phyloP scores from a whole-genome alignment of 164 flowering plant genomes.

The Kingdonia uniflora region DNA sequence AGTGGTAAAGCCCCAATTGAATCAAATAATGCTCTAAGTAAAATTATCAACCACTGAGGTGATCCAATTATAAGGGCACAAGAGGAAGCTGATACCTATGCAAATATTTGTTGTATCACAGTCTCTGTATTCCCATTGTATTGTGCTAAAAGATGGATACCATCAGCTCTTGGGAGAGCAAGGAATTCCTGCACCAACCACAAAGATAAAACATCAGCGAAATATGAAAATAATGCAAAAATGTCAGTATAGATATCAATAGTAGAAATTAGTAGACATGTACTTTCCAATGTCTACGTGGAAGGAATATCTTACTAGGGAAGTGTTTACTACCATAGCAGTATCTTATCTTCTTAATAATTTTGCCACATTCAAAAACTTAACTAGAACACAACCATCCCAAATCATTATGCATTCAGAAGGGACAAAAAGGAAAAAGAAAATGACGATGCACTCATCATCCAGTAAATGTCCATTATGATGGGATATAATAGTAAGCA shows the following conservation, averaged over 20 bases:
- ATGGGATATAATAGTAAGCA: no score
- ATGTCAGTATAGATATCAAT: background rate
- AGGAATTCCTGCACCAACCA: constrained; percentile 78
- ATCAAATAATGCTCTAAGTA: constrained; percentile 11
- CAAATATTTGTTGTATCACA: constrained; percentile 89
- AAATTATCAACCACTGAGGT: background rate
- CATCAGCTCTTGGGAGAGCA: constrained; percentile 96
- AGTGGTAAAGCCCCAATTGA: constrained; percentile 14
- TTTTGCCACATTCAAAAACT: no score
- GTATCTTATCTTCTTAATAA: no score
- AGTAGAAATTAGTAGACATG: background rate
- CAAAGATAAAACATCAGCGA: background rate
- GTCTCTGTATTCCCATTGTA: constrained; percentile 93
- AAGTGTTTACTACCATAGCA: no score
- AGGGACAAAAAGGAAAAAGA: no score
- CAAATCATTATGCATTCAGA: no score
- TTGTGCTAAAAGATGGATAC: constrained; percentile 87
- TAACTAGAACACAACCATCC: no score
- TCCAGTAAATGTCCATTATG: no score
- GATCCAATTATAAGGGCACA: background rate
- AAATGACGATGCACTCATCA: no score
- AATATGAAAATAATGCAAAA: background rate
- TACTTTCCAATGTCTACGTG: background rate
- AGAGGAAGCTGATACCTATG: constrained; percentile 19
- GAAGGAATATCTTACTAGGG: background rate